Base-by-base conservation (phyloP, 2,329 filamentous ascomycete genomes). In the Penicillium sp. region DNA sequence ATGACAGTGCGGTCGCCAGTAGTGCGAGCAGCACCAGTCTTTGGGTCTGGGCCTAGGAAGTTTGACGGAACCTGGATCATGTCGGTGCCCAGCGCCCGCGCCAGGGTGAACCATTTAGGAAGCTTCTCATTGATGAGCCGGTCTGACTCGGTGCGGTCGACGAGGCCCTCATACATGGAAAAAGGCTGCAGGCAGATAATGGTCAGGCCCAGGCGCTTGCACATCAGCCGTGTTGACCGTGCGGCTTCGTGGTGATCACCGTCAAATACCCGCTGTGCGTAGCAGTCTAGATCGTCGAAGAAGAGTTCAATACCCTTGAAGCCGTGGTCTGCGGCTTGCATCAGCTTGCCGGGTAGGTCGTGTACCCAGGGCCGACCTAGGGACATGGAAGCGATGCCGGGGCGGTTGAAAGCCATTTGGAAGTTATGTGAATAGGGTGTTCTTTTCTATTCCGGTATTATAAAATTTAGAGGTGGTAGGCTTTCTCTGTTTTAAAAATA, bases 381-480 rank as follows among this genome's bases (percentile, higher is more conserved):
- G 48, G 88, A 92, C 81, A 92, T 90, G 60, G 88, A 89, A 57
- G 86, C 86, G 68, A 93, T 92, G 39, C 82, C 88, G 62, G 87
- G 82, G 46, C 64, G 67, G 60, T 69, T 69, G 55, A 55, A 49
- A 34, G 56, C 55, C 67, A 70, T 72, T 53, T 54, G 59, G 39
- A 27, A 39, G 25, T 43, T 27, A n/a, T 39, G 9, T 9, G 7
- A 27, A 41, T 34, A 5, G 1, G 13, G 7, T 4, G 1, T 36
- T 27, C 3, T 45, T 15, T 15, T 36, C 4, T 45, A 38, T 27
- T 16, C 2, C 11, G 39, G 25, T 49, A 31, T 53, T 21, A 50
- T 50, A 23, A 46, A 19, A 5, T 8, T n/a, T 4, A 47, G 15
- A 15, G 10, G 1, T 36, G 15, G 8, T 27, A 19, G 6, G 2